A percentile compares a stretch with the other conserved stretches of the same genome.
phyloP scores from a whole-genome alignment of 78 protist genomes.

The Protostelium mycophagum region DNA sequence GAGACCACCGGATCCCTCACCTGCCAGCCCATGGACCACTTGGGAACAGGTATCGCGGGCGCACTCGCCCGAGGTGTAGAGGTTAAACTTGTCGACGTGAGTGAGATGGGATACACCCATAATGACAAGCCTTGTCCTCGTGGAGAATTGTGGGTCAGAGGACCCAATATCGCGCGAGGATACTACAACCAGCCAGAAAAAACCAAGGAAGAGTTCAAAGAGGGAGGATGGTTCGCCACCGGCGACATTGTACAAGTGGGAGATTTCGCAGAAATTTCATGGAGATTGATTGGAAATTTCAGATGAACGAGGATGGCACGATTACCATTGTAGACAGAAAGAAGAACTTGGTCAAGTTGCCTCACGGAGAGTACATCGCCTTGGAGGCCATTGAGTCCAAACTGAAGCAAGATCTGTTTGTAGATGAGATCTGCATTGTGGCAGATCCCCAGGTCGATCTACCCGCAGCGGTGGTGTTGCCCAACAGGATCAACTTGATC shows the following conservation, averaged over 20 bases:
- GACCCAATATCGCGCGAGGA: slow-evolving; percentile 80
- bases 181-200: slow-evolving; percentile 79
- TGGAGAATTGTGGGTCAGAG: slow-evolving; percentile 92
- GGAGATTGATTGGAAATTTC: too few species aligned
- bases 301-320: slow-evolving; percentile 49
- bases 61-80: slow-evolving; percentile 55
- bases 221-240: slow-evolving; percentile 92
- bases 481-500: too few species aligned
- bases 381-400: slow-evolving; percentile 38
- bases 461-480: too few species aligned
- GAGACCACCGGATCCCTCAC: slow-evolving; percentile 80
- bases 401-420: slow-evolving; percentile 3
- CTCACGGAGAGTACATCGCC: slow-evolving; percentile 94
- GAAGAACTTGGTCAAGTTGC: slow-evolving; percentile 87
- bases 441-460: slow-evolving; percentile 36
- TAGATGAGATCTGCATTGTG: slow-evolving; percentile 33
- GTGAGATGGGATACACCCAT: slow-evolving; percentile 70
- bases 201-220: slow-evolving; percentile 44
- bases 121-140: slow-evolving; percentile 9
- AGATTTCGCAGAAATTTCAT: too few species aligned
- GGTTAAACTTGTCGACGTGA: slow-evolving; percentile 72
- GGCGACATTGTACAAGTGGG: slow-evolving; percentile 98
- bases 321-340: slow-evolving; percentile 87
- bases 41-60: slow-evolving; percentile 24
- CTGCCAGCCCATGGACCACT: slow-evolving; percentile 18